Conservation (phyloP, 2,329 filamentous ascomycete genomes). For the Pseudopyrenochaeta lycopersici region DNA sequence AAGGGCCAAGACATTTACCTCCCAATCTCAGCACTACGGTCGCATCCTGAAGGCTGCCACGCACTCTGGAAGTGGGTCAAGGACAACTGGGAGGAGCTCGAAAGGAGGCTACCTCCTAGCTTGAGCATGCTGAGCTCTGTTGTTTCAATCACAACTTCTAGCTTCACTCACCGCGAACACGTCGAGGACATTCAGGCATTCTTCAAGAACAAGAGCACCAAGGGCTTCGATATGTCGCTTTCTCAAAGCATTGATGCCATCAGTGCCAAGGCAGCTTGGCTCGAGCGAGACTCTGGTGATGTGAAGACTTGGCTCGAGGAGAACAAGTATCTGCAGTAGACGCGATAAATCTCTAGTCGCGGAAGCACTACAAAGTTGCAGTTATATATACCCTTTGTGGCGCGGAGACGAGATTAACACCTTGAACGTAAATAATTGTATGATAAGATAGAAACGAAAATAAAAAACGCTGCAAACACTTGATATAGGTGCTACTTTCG, state of each 20-base stretch:
- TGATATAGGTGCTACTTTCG: no score
- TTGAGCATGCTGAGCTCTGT: slow-evolving; percentile 86
- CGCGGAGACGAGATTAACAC: no score
- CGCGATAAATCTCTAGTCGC: not conserved
- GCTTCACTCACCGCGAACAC: slow-evolving; percentile 81
- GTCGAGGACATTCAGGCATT: slow-evolving; percentile 79
- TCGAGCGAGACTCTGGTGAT: slow-evolving; percentile 78
- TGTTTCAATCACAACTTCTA: slow-evolving; percentile 81
- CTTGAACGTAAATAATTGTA: no score
- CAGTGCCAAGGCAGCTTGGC: slow-evolving; percentile 83
- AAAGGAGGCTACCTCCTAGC: slow-evolving; percentile 83
- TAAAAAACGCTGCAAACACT: no score
- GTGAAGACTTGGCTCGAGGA: slow-evolving; percentile 76
- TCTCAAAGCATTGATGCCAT: slow-evolving; percentile 90
- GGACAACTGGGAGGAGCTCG: slow-evolving; percentile 85
- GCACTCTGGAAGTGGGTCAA: slow-evolving; percentile 86
- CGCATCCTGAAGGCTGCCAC: slow-evolving; percentile 78
- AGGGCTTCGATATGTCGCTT: slow-evolving; percentile 85
- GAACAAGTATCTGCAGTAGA: slow-evolving; percentile 65
- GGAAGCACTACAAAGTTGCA: no score
- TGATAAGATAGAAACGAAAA: no score
- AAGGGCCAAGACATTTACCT: slow-evolving; percentile 96
- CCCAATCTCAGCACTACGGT: slow-evolving; percentile 80
- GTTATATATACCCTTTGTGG: no score
- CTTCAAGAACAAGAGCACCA: slow-evolving; percentile 83